A percentile compares a stretch with the other conserved stretches of the same genome.
Conservation (phyloP, 768 basidiomycete genomes). For the Pholiota conissans region DNA sequence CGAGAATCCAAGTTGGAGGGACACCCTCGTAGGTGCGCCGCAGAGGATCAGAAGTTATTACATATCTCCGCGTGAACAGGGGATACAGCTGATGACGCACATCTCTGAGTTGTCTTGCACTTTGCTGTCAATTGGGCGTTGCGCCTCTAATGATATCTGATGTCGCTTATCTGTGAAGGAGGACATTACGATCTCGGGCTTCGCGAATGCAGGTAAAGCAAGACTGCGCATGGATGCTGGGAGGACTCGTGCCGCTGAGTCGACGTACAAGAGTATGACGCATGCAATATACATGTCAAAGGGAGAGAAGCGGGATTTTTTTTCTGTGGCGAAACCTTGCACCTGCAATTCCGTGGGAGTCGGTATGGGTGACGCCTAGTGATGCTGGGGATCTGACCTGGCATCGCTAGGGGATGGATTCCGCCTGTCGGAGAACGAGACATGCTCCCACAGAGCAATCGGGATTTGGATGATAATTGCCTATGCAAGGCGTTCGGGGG, state of each 20-base stretch:
- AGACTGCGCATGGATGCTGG: neutral
- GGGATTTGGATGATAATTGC: neutral
- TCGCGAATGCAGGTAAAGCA: neutral
- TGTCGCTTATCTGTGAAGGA: neutral
- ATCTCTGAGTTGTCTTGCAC: neutral
- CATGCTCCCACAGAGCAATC: neutral
- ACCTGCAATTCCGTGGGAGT: neutral
- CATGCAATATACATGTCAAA: neutral
- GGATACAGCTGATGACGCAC: neutral
- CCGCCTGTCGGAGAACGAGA: neutral
- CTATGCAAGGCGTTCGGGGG: neutral
- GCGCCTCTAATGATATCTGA: neutral
- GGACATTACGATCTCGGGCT: neutral
- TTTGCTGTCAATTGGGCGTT: neutral
- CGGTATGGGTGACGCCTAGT: neutral
- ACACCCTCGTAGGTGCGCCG: neutral
- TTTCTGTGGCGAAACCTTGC: neutral
- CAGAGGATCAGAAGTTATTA: neutral
- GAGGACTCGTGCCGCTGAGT: neutral
- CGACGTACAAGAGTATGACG: neutral
- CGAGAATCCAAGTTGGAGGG: no score
- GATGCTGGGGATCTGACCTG: neutral
- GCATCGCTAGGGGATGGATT: neutral
- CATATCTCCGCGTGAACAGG: neutral
- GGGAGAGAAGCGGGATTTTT: no score